Conservation (phyloP, 768 basidiomycete genomes). For the Pisolithus orientalis region DNA sequence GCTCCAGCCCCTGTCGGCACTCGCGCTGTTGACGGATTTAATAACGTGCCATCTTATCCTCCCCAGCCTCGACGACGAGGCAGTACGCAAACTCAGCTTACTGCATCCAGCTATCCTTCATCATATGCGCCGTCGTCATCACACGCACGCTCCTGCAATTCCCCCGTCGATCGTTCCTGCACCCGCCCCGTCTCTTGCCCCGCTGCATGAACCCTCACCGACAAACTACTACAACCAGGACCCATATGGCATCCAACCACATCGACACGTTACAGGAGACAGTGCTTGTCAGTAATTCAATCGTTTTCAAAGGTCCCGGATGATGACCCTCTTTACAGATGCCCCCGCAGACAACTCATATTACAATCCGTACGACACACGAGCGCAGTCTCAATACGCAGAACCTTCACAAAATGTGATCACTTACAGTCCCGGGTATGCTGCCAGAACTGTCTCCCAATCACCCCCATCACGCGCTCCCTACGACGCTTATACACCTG, state of each 20-base stretch:
- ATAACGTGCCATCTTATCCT: slow-evolving; percentile 50
- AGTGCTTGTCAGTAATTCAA: slow-evolving; percentile 43
- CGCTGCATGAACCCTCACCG: slow-evolving; percentile 15
- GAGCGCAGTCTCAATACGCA: slow-evolving; percentile 23
- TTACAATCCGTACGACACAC: slow-evolving; percentile 45
- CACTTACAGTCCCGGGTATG: slow-evolving; percentile 32
- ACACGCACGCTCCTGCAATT: slow-evolving; percentile 9
- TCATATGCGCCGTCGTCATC: slow-evolving; percentile 28
- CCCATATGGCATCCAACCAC: slow-evolving; percentile 28
- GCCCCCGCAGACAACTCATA: slow-evolving; percentile 46
- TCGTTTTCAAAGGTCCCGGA: background rate
- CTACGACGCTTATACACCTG: slow-evolving; percentile 8
- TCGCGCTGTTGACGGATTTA: slow-evolving; percentile 64
- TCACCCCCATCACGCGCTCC: slow-evolving; percentile 10
- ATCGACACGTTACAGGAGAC: slow-evolving; percentile 50
- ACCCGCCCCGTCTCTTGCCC: slow-evolving; percentile 4
- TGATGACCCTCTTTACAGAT: slow-evolving; percentile 33
- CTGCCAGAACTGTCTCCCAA: slow-evolving; percentile 7
- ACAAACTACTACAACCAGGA: slow-evolving; percentile 19
- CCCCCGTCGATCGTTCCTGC: slow-evolving; percentile 22
- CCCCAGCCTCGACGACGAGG: slow-evolving; percentile 36
- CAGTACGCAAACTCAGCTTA: slow-evolving; percentile 33
- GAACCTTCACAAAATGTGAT: slow-evolving; percentile 29
- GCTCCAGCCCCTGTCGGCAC: slow-evolving; percentile 56
- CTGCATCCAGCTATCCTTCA: slow-evolving; percentile 36